Base-by-base conservation (phyloP, 768 basidiomycete genomes). In the Lactarius trivialis region DNA sequence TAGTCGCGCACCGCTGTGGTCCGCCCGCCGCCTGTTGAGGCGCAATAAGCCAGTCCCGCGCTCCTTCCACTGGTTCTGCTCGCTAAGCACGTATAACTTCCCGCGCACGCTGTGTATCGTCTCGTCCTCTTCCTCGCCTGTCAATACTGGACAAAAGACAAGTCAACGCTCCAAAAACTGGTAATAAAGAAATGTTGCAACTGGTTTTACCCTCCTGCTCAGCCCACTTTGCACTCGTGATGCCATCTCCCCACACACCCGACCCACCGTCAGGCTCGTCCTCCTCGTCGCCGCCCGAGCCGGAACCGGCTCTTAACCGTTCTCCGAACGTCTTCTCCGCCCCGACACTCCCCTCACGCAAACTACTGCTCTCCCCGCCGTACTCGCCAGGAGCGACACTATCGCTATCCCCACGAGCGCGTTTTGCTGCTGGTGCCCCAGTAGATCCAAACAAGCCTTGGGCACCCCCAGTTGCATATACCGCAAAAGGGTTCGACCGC, bases 71-170 rank as follows among this genome's bases (percentile, higher is more conserved):
- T 81, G 78, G 71, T 83, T 72, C 76, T 83, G 70, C 70, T 57
- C 75, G 67, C 80, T 77, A 50, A 91, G 76, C 28, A 79, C 71
- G 70, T 82, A 91, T 24, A 92, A 73, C 74, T 92, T 92, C 54
- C 87, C 89, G 60, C 90, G 82, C 19, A 86, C 85, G 74, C 88
- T 86, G 72, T 84, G 82, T 53, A 90, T 73, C 7, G 86, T 89
- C 59, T 86, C 81, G 68, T 92, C 90, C 24, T 89, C 88, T 71
- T 92, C 90, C 73, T 92, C 90, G 9, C 90, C 90, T 3, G 90
- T 92, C 50, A 79, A 72, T 39, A 88, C 88, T 89, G 65, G 19
- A 67, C 36, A 48, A 14, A n/a, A 48, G 34, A 17, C 19, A n/a
- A 59, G 45, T 48, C 24, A 48, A 48, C 45, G 45, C 21, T 24